A percentile compares a stretch with the other conserved stretches of the same genome.
phyloP scores from a whole-genome alignment of 352 stramenopile genomes.

The Pythium rishiriense region DNA sequence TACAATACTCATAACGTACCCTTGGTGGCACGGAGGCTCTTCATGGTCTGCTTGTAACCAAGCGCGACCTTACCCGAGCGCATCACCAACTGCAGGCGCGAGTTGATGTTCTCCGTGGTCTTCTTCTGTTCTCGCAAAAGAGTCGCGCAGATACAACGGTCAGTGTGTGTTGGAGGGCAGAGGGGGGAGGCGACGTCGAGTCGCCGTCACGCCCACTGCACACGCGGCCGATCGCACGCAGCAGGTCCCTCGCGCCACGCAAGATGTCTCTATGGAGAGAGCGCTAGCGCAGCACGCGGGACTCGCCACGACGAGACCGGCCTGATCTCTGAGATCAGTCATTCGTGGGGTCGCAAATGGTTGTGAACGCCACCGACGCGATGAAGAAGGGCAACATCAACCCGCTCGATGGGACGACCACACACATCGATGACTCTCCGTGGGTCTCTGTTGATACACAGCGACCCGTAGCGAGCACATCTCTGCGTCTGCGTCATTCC shows the following conservation, averaged over 20 bases:
- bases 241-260: no score
- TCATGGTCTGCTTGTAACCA: conserved; percentile 98
- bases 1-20: conserved; percentile 33
- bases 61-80: conserved; percentile 98
- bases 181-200: not conserved
- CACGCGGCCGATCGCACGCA: not conserved
- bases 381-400: not conserved
- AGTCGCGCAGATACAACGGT: conserved; percentile 21
- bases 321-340: conserved; percentile 7
- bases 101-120: conserved; percentile 99
- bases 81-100: conserved; percentile 99
- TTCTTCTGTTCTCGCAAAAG: conserved; percentile 90
- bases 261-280: not conserved
- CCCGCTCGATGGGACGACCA: no score
- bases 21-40: conserved; percentile 95
- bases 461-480: no score
- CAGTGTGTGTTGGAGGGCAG: conserved; percentile 16
- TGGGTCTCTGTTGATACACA: no score
- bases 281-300: not conserved
- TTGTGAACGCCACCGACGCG: conserved; percentile 18
- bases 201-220: not conserved
- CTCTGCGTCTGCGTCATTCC: no score
- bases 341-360: conserved; percentile 22
- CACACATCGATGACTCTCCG: no score
- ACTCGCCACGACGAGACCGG: not conserved